Evolutionary conservation across 768 basidiomycete species (phyloP).

Genomic region (Rhodotorula babjevae): DNA sequence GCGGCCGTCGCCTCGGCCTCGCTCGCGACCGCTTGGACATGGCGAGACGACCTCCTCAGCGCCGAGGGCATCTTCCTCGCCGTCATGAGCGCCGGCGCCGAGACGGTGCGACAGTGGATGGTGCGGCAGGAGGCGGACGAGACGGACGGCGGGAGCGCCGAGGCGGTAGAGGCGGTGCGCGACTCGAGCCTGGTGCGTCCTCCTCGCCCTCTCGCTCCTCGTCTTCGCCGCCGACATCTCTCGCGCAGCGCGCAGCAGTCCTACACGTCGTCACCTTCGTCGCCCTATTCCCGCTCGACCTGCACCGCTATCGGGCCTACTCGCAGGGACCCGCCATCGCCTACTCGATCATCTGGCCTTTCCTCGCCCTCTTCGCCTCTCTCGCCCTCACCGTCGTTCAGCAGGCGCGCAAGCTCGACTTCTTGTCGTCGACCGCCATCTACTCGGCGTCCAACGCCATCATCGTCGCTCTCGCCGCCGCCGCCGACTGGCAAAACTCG

Average conservation of each 20-base stretch:
- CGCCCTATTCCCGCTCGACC: not conserved
- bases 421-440: not conserved
- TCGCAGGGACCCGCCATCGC: not conserved
- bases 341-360: not conserved
- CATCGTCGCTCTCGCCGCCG: not conserved
- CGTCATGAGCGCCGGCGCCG: not conserved
- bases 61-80: constrained; percentile 1
- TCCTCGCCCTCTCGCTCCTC: no score
- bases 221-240: no score
- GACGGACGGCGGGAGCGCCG: not conserved
- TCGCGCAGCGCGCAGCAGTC: accelerated
- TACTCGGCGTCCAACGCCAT: not conserved
- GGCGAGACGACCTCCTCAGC: not conserved
- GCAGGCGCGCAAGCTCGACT: not conserved
- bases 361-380: not conserved
- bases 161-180: not conserved
- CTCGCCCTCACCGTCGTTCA: not conserved
- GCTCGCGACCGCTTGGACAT: constrained; percentile 7
- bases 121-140: not conserved
- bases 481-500: not conserved
- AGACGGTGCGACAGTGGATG: not conserved
- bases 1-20: not conserved
- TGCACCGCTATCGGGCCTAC: not conserved
- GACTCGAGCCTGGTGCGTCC: constrained; percentile 5
- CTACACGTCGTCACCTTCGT: not conserved